These are phyloP conservation scores for Rhodocollybia butyracea DNA, from an alignment of 768 basidiomycete genomes.

Conservation along the genomic window DNA sequence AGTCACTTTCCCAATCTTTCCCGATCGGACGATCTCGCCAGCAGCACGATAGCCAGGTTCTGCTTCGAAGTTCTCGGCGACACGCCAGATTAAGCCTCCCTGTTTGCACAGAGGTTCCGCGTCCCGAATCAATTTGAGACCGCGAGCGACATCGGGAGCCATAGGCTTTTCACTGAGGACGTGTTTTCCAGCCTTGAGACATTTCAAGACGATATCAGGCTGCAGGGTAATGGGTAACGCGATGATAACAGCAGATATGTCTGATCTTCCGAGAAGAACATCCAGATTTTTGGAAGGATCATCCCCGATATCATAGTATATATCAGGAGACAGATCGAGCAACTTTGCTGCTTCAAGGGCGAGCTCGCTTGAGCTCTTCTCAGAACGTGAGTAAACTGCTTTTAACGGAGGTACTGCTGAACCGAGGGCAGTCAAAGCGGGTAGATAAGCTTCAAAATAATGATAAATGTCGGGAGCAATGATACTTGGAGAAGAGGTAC, in stretches of 20 bases:
- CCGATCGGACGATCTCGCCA: slow-evolving; percentile 45
- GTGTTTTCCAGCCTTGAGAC: slow-evolving; percentile 76
- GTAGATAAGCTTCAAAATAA: slow-evolving; percentile 63
- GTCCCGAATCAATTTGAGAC: slow-evolving; percentile 62
- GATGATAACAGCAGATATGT: slow-evolving; percentile 72
- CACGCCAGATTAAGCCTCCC: slow-evolving; percentile 72
- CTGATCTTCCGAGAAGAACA: slow-evolving; percentile 60
- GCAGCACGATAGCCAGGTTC: slow-evolving; percentile 56
- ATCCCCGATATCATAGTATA: slow-evolving; percentile 63
- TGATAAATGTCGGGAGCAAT: slow-evolving; percentile 17
- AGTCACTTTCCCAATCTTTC: slow-evolving; percentile 71
- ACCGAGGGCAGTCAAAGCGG: slow-evolving; percentile 58
- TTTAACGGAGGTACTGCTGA: slow-evolving; percentile 41
- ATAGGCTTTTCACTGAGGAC: slow-evolving; percentile 89
- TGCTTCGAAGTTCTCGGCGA: slow-evolving; percentile 76
- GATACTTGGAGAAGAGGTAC: slow-evolving; percentile 28
- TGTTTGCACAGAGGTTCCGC: slow-evolving; percentile 53
- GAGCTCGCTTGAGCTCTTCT: slow-evolving; percentile 53
- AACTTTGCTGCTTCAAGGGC: slow-evolving; percentile 40
- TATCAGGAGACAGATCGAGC: slow-evolving; percentile 42
- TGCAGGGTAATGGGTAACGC: slow-evolving; percentile 76
- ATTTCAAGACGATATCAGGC: slow-evolving; percentile 61
- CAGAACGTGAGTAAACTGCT: slow-evolving; percentile 81
- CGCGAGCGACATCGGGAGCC: slow-evolving; percentile 63
- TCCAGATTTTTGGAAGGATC: slow-evolving; percentile 46